These are phyloP conservation scores for Yamadazyma siamensis DNA, from an alignment of 1,139 yeast genomes.

Conservation along the genomic window DNA sequence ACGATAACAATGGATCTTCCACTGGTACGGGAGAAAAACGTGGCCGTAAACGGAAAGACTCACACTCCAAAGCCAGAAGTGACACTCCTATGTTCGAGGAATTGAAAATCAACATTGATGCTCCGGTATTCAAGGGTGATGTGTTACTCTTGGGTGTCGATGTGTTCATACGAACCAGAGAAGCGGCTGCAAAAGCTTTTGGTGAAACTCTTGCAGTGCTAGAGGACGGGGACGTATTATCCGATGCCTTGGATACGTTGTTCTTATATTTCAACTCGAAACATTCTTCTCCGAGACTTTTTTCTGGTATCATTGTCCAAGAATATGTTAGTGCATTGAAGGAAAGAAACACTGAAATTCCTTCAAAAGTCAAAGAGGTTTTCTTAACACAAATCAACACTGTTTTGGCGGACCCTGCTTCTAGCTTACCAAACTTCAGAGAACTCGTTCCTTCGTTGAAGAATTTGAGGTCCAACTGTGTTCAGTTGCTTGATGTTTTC, in stretches of 20 bases:
- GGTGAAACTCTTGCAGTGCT: conserved; percentile 67
- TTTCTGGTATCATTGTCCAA: conserved; percentile 66
- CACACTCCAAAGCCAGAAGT: conserved; percentile 16
- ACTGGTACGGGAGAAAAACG: conserved; percentile 16
- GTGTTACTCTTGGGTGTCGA: conserved; percentile 80
- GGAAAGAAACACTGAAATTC: conserved; percentile 14
- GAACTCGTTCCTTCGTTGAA: conserved; percentile 86
- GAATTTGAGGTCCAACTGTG: conserved; percentile 83
- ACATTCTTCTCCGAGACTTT: conserved; percentile 78
- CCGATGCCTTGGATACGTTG: conserved; percentile 39
- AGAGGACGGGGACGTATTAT: conserved; percentile 34
- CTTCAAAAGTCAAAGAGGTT: conserved; percentile 13
- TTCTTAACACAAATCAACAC: conserved; percentile 30
- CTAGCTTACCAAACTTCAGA: conserved; percentile 55
- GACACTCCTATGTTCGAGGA: conserved; percentile 57
- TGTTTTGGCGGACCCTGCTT: conserved; percentile 41
- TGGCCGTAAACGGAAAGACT: conserved; percentile 35
- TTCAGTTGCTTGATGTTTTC: conserved; percentile 75
- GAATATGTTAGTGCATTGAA: conserved; percentile 57
- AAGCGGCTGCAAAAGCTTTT: conserved; percentile 71
- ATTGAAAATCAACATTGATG: conserved; percentile 77
- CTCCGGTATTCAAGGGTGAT: conserved; percentile 91
- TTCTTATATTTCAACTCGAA: conserved; percentile 47
- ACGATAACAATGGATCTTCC: conserved; percentile 7
- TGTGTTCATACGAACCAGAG: conserved; percentile 69